These are phyloP conservation scores for Eucalyptus cloeziana DNA, from an alignment of 345 rosid genomes.

Conservation along the genomic window DNA sequence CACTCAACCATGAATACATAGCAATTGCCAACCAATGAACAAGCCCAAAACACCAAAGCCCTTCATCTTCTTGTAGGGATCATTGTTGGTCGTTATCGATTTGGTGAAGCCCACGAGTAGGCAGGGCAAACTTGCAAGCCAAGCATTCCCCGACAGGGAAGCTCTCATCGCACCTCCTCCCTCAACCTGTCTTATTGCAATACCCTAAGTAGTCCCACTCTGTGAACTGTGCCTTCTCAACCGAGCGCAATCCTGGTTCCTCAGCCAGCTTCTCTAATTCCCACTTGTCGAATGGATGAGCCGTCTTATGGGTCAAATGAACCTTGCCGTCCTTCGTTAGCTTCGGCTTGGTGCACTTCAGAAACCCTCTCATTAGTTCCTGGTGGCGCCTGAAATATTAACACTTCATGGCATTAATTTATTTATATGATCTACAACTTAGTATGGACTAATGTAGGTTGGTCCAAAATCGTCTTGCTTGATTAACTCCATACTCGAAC, in stretches of 20 bases:
- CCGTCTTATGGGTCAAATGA: slow-evolving; percentile 40
- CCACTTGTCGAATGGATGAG: slow-evolving; percentile 30
- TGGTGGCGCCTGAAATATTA: background rate
- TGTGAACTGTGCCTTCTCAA: background rate
- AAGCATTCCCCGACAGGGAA: background rate
- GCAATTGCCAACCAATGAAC: background rate
- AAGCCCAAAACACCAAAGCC: background rate
- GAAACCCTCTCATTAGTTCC: slow-evolving; percentile 24
- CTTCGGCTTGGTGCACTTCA: slow-evolving; percentile 26
- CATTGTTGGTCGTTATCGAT: background rate
- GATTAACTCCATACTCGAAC: background rate
- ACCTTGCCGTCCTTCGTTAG: slow-evolving; percentile 32
- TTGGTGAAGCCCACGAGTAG: background rate
- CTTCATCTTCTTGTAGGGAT: background rate
- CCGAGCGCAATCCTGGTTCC: background rate
- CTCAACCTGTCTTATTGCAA: slow-evolving; percentile 3
- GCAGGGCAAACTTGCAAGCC: background rate
- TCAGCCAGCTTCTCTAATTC: slow-evolving; percentile 13
- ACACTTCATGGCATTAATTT: background rate
- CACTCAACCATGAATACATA: background rate
- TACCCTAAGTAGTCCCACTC: slow-evolving; percentile 22
- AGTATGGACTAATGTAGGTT: background rate
- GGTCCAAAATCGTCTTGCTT: background rate
- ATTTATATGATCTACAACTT: background rate
- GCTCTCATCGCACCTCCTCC: background rate